Base-by-base conservation (phyloP, 129 eudicot species). In the Chrysanthemum lavandulifolium region DNA sequence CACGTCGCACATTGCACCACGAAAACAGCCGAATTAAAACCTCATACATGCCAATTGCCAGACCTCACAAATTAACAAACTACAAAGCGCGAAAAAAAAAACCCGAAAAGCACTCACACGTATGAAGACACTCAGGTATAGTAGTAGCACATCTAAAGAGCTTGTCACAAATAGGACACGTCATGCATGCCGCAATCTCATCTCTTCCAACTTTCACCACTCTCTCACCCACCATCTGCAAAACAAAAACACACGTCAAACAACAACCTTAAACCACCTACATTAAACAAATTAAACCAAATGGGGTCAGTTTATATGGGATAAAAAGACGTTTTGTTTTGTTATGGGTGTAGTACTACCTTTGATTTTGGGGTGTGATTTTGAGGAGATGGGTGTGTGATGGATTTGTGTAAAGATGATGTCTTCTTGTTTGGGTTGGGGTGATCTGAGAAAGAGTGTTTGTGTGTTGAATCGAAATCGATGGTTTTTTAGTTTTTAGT, bases 41-140 rank as follows among this genome's bases (percentile, higher is more conserved):
- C 21, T 49, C 70, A 53, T 40, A 64, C 68, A 61, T 53, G 18
- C 64, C 36, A 56, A 48, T 16, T 12, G 5, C 18, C 27, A 3
- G 12, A 15, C 2, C 29, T 49, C 48, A 25, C 15, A 7, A 61
- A 3, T 15, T 43, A 36, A 53, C 25, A 48, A 55, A 4, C 1
- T n/a, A 73, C 6, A 36, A 43, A 14, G n/a, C 56, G 5, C 1
- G 10, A 40, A 54, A 31, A 57, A 13, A 57, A 57, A 13, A 57
- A 2, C n/a, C 53, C 0, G 11, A n/a, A 16, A 56, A 61, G 1
- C 10, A 83, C 95, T 74, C 64, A 93, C 98, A 93, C 48, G 98
- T 89, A 80, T 89, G 98, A 72, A 93, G 96, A 79, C 99, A 93
- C 48, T 86, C 96, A 15, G 91, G 89, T 36, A 94, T 88, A 70